Percentiles rank a stretch among this genome's conserved stretches.
These are phyloP conservation scores for Blastomyces emzantsi DNA, from an alignment of 2,329 filamentous ascomycete genomes.

Conservation along the genomic window DNA sequence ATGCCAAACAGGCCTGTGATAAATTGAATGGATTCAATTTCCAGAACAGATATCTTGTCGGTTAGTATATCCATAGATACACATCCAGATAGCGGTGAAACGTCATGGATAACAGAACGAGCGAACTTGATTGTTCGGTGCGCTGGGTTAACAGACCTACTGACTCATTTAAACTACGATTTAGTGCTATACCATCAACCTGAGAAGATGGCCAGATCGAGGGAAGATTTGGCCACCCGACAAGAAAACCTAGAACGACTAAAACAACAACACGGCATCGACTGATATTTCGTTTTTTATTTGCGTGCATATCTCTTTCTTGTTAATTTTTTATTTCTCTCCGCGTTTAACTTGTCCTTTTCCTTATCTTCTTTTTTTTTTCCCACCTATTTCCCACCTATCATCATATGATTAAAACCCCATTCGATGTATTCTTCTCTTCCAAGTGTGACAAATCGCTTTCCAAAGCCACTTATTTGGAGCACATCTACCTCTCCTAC, in stretches of 20 bases:
- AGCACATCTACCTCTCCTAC: not conserved
- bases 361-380: not conserved
- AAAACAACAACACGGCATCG: conserved; percentile 96
- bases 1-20: conserved; percentile 98
- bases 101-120: not conserved
- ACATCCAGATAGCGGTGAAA: not conserved
- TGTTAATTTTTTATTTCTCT: not conserved
- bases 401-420: not conserved
- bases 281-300: conserved; percentile 51
- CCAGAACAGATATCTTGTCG: conserved; percentile 97
- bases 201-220: conserved; percentile 73
- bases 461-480: not conserved
- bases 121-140: not conserved
- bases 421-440: not conserved
- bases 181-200: conserved; percentile 66
- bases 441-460: not conserved
- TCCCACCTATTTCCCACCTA: not conserved
- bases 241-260: conserved; percentile 96
- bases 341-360: not conserved
- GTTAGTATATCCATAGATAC: conserved; percentile 46
- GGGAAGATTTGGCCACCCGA: conserved; percentile 87
- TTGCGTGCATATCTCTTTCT: conserved; percentile 24
- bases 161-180: not conserved
- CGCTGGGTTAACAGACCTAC: not conserved
- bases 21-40: conserved; percentile 99